phyloP scores from a whole-genome alignment of 768 basidiomycete species.

The Xerocomus brunneocitrinus region DNA sequence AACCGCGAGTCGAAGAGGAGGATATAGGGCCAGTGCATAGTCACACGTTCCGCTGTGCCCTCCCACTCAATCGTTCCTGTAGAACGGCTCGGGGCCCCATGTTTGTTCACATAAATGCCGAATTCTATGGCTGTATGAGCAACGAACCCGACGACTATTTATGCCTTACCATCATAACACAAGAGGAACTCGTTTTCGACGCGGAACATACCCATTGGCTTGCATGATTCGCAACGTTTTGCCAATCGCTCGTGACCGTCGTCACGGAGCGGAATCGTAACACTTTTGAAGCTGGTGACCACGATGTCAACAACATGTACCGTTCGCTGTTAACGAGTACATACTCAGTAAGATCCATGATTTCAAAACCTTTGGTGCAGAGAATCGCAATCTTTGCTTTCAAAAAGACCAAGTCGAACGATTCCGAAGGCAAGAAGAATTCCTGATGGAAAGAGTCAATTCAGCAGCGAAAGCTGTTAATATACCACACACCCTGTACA shows the following conservation, averaged over 20 bases:
- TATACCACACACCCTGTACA: slow-evolving; percentile 57
- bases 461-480: not conserved
- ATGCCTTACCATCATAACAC: slow-evolving; percentile 72
- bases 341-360: slow-evolving; percentile 93
- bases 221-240: slow-evolving; percentile 74
- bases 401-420: slow-evolving; percentile 86
- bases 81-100: slow-evolving; percentile 77
- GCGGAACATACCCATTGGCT: slow-evolving; percentile 88
- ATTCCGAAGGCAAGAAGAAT: slow-evolving; percentile 90
- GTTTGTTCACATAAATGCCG: slow-evolving; percentile 87
- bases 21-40: slow-evolving; percentile 85
- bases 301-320: not conserved
- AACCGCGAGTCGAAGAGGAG: slow-evolving; percentile 85
- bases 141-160: not conserved
- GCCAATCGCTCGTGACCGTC: slow-evolving; percentile 66
- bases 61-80: slow-evolving; percentile 89
- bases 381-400: slow-evolving; percentile 92
- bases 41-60: slow-evolving; percentile 82
- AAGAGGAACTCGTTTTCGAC: slow-evolving; percentile 86
- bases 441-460: slow-evolving; percentile 41
- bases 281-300: slow-evolving; percentile 67
- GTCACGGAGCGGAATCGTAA: slow-evolving; percentile 83
- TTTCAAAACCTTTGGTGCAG: slow-evolving; percentile 93
- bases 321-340: slow-evolving; percentile 22
- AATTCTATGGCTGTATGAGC: slow-evolving; percentile 53